Evolutionary conservation across 106 monocot genomes (phyloP).

Genomic region (Dioscorea dumetorum): DNA sequence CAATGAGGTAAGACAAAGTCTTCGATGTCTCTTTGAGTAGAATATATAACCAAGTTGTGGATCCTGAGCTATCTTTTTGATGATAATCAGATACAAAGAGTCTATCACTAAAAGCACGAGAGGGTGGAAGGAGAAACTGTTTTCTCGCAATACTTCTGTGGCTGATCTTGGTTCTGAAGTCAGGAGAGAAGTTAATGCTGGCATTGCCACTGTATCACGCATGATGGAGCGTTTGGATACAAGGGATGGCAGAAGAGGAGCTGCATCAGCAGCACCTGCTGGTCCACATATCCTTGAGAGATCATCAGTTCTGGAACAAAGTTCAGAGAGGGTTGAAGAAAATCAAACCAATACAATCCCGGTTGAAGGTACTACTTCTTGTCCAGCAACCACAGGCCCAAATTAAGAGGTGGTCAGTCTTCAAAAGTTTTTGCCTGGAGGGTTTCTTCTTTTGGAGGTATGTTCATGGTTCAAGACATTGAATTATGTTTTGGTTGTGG

Average conservation of each 20-base stretch:
- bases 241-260: constrained; percentile 19
- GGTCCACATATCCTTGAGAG: background rate
- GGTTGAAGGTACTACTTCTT: constrained; percentile 16
- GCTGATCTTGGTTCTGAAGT: constrained; percentile 57
- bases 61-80: background rate
- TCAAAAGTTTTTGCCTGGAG: too few species aligned
- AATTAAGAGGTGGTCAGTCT: constrained; percentile 8
- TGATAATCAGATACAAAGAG: constrained; percentile 58
- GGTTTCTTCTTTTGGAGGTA: too few species aligned
- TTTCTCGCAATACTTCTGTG: constrained; percentile 55
- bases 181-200: constrained; percentile 64
- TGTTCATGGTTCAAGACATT: too few species aligned
- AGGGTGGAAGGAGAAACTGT: constrained; percentile 76
- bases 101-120: constrained; percentile 67
- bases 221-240: constrained; percentile 67
- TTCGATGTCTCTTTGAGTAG: background rate
- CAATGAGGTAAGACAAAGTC: constrained; percentile 35
- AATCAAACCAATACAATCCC: constrained; percentile 12
- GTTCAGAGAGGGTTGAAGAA: constrained; percentile 12
- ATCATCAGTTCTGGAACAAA: constrained; percentile 11
- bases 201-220: constrained; percentile 62
- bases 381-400: constrained; percentile 29
- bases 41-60: background rate
- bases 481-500: too few species aligned
- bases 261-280: constrained; percentile 16